Evolutionary conservation across 2,329 filamentous ascomycete genomes (phyloP).

Genomic region (Cercospora nicotianae): DNA sequence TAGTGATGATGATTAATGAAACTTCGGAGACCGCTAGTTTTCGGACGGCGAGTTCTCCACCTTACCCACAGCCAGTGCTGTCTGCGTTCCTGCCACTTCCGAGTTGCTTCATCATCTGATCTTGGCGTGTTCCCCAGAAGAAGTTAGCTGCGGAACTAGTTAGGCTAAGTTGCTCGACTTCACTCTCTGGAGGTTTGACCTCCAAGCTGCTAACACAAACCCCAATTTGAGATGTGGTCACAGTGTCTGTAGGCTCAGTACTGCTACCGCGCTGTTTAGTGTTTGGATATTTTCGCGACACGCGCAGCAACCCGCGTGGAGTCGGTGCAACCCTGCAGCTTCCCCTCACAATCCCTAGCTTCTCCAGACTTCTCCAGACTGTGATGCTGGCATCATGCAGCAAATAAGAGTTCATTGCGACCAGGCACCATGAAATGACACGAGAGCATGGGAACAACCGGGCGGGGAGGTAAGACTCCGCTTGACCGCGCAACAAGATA

Average conservation of each 20-base stretch:
- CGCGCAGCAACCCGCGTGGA: neutral
- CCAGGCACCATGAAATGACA: constrained; percentile 14
- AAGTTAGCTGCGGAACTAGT: neutral
- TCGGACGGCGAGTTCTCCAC: constrained; percentile 1
- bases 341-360: constrained; percentile 18
- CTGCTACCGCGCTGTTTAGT: neutral
- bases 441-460: constrained; percentile 1
- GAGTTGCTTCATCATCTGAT: neutral
- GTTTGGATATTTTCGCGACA: neutral
- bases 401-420: neutral
- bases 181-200: neutral
- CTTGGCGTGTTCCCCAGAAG: neutral
- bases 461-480: constrained; percentile 16
- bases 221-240: neutral
- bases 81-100: constrained; percentile 4
- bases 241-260: neutral
- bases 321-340: constrained; percentile 17
- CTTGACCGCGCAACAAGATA: constrained; percentile 12
- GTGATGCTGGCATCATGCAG: neutral
- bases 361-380: constrained; percentile 12
- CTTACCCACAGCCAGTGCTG: neutral
- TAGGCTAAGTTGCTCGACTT: neutral
- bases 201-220: neutral
- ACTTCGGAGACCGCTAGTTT: neutral
- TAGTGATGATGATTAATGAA: constrained; percentile 57